Evolutionary conservation across 1,284 basidiomycete species (phyloP).

Genomic region (Pascua guehoae): DNA sequence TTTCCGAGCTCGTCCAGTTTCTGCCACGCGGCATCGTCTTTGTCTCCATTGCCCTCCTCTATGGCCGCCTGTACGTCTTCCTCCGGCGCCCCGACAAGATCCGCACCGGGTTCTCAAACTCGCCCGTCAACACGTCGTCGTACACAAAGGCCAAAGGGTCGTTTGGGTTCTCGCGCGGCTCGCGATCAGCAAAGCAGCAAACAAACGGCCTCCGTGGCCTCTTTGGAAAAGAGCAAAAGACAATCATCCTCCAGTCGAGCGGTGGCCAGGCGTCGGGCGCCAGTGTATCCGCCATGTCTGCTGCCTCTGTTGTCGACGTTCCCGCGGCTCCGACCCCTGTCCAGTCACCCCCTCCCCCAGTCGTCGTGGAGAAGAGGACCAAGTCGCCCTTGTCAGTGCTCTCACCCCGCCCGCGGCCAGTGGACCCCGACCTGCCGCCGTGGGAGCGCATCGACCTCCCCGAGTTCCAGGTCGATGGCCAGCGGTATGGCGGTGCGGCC

Average conservation of each 20-base stretch:
- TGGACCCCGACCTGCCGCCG: constrained; percentile 34
- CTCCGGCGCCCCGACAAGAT: constrained; percentile 50
- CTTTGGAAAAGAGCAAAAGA: background rate
- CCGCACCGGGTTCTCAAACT: constrained; percentile 32
- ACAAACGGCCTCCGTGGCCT: background rate
- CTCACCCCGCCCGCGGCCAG: background rate
- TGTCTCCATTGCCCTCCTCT: constrained; percentile 42
- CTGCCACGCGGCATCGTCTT: constrained; percentile 44
- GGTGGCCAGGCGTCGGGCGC: too few relatives aligned
- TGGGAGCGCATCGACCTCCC: constrained; percentile 50
- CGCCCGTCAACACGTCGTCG: constrained; percentile 11
- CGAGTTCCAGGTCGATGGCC: constrained; percentile 45
- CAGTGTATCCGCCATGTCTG: too few relatives aligned
- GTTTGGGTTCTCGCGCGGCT: constrained; percentile 4
- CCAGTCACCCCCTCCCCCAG: background rate
- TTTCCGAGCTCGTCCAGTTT: constrained; percentile 49
- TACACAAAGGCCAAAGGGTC: constrained; percentile 2
- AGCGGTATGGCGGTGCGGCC: constrained; percentile 37
- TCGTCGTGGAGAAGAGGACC: background rate
- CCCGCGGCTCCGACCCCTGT: too few relatives aligned
- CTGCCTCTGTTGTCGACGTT: too few relatives aligned
- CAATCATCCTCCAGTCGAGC: background rate
- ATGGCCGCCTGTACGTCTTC: constrained; percentile 49
- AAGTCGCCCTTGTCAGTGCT: background rate
- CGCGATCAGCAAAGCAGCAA: background rate